Conservation (phyloP, 768 basidiomycete genomes). For the Phanerochaete carnosa region DNA sequence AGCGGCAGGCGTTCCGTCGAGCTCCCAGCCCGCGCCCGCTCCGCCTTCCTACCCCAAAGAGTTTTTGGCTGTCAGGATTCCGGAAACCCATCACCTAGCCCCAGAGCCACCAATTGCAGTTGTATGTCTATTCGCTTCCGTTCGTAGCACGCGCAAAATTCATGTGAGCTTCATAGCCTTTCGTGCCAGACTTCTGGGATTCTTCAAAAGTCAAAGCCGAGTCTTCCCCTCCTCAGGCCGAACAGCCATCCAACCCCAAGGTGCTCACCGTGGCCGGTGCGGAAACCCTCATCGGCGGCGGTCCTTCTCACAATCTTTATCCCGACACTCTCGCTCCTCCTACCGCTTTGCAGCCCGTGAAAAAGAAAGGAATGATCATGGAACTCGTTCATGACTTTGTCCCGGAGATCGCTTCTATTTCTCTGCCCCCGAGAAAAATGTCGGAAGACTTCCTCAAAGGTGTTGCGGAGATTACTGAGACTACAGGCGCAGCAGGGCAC, state of each 20-base stretch:
- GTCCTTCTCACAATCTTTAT: constrained; percentile 42
- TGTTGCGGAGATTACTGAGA: constrained; percentile 20
- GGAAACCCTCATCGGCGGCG: constrained; percentile 44
- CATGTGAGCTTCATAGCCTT: constrained; percentile 40
- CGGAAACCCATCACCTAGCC: constrained; percentile 46
- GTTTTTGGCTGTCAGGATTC: constrained; percentile 52
- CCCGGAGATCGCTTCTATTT: constrained; percentile 29
- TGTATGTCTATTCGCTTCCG: constrained; percentile 38
- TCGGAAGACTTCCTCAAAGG: constrained; percentile 16
- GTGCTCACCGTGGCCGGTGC: constrained; percentile 48
- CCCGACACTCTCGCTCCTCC: constrained; percentile 17
- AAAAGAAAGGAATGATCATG: constrained; percentile 29
- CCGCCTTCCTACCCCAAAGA: constrained; percentile 21
- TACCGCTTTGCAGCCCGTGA: constrained; percentile 3
- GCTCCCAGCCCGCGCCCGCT: constrained; percentile 26
- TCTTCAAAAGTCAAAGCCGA: constrained; percentile 38
- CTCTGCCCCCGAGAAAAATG: constrained; percentile 8
- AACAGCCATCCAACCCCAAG: constrained; percentile 37
- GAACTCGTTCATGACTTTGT: constrained; percentile 29
- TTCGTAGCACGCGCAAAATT: constrained; percentile 3
- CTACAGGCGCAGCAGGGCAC: constrained; percentile 16
- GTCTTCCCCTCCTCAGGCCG: constrained; percentile 18
- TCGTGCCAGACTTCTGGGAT: constrained; percentile 56
- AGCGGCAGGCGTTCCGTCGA: constrained; percentile 42
- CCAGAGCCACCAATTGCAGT: constrained; percentile 49